A percentile compares a stretch with the other conserved stretches of the same genome.
These are phyloP conservation scores for Coemansia sp. DNA, from an alignment of 192 early-diverging fungal species.

Conservation along the genomic window DNA sequence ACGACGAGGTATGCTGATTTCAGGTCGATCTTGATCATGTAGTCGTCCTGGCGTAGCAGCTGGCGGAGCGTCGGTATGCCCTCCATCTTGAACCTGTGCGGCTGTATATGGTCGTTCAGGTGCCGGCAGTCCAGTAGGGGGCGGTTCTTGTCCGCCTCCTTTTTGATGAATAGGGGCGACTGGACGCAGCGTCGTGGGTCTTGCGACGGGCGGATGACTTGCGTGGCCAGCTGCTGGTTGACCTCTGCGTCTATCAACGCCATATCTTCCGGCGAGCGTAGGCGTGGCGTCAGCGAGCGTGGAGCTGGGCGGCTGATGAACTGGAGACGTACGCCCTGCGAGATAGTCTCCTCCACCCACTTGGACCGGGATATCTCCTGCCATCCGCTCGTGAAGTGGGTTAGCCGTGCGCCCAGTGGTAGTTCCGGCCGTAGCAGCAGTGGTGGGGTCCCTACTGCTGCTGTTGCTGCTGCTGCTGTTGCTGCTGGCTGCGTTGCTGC, in stretches of 20 bases:
- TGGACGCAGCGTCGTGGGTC: too few species aligned
- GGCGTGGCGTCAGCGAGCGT: neutral
- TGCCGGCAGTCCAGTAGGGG: neutral
- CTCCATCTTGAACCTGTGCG: neutral
- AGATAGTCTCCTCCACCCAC: neutral
- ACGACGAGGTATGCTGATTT: neutral
- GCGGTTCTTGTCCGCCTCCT: neutral
- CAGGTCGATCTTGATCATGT: neutral
- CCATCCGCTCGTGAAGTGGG: too few species aligned
- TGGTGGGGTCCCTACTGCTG: too few species aligned
- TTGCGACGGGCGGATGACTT: neutral
- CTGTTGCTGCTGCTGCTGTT: too few species aligned
- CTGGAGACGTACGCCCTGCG: neutral
- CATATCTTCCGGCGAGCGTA: neutral
- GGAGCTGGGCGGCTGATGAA: neutral
- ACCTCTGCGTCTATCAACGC: neutral
- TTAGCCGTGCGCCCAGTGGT: too few species aligned
- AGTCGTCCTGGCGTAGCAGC: neutral
- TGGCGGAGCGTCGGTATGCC: neutral
- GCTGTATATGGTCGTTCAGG: neutral
- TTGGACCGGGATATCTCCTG: too few species aligned
- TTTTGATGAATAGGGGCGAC: neutral
- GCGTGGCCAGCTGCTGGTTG: neutral
- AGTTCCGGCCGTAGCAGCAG: too few species aligned
- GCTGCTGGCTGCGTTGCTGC: too few species aligned